These are phyloP conservation scores for Cordyceps cicadae DNA, from an alignment of 2,329 filamentous ascomycete species.

Conservation along the genomic window DNA sequence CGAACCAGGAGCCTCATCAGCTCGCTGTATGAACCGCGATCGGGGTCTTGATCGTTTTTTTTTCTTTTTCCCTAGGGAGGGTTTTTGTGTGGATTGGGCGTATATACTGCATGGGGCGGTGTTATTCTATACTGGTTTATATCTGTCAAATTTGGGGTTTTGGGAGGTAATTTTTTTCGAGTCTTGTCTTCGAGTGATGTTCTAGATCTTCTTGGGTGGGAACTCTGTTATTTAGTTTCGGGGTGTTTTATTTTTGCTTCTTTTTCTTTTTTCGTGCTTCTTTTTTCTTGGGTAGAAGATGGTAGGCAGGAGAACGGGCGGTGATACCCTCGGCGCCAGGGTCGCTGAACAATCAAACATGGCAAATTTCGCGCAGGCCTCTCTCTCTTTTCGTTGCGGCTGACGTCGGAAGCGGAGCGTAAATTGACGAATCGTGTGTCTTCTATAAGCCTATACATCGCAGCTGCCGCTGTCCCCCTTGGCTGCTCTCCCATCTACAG, in stretches of 20 bases:
- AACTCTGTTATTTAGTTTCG: not conserved
- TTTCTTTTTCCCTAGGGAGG: not conserved
- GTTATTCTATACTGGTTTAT: conserved; percentile 17
- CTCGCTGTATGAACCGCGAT: conserved; percentile 39
- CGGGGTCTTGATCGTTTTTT: not conserved
- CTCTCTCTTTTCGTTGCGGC: not conserved
- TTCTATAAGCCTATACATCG: not conserved
- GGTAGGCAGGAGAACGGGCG: not conserved
- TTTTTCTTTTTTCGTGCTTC: not conserved
- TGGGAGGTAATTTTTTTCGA: not conserved
- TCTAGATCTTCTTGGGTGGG: not conserved
- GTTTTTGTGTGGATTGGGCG: not conserved
- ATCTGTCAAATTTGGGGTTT: not conserved
- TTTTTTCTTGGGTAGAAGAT: not conserved
- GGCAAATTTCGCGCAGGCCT: not conserved
- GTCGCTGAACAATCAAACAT: conserved; percentile 6
- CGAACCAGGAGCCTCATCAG: conserved; percentile 47
- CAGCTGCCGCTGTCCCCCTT: not conserved
- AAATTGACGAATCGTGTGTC: not conserved
- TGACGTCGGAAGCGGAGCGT: not conserved
- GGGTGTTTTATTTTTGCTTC: no score
- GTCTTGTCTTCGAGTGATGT: conserved; percentile 19
- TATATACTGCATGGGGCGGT: conserved; percentile 11
- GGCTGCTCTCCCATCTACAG: not conserved
- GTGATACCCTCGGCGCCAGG: conserved; percentile 3